These are phyloP conservation scores for Scedosporium dehoogii DNA, from an alignment of 2,329 filamentous ascomycete species.

Conservation along the genomic window DNA sequence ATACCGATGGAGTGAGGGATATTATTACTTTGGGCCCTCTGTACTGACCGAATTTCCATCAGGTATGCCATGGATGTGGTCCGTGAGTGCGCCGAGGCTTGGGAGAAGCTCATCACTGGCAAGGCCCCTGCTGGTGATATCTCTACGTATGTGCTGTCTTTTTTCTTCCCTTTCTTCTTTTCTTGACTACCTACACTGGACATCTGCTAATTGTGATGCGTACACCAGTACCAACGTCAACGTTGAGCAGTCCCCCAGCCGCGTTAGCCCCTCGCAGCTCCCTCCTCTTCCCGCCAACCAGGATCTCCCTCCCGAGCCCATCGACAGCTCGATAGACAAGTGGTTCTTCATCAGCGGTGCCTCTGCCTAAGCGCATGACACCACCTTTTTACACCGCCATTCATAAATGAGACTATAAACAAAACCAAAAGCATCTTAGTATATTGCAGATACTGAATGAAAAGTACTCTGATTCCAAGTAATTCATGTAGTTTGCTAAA, in stretches of 20 bases:
- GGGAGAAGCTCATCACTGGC: constrained; percentile 91
- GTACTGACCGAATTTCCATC: background rate
- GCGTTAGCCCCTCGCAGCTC: constrained; percentile 58
- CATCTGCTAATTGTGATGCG: constrained; percentile 17
- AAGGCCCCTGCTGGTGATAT: constrained; percentile 71
- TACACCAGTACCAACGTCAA: constrained; percentile 66
- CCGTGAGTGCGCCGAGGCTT: constrained; percentile 91
- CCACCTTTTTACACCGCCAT: no score
- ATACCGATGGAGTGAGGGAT: background rate
- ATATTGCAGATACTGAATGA: background rate
- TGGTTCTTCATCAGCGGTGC: constrained; percentile 99
- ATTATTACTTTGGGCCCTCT: background rate
- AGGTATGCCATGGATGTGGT: constrained; percentile 93
- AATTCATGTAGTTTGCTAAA: no score
- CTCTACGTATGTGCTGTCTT: constrained; percentile 56
- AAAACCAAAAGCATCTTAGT: background rate
- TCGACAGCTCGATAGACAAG: constrained; percentile 97
- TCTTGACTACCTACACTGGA: background rate
- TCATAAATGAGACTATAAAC: background rate
- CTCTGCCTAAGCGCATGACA: constrained; percentile 49
- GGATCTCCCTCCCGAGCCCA: constrained; percentile 75
- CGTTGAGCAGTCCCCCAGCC: constrained; percentile 63
- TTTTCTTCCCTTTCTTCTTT: constrained; percentile 2
- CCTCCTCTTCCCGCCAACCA: constrained; percentile 69
- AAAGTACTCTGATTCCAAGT: no score